phyloP scores from a whole-genome alignment of 306 rosid genomes.

The Quercus suber region DNA sequence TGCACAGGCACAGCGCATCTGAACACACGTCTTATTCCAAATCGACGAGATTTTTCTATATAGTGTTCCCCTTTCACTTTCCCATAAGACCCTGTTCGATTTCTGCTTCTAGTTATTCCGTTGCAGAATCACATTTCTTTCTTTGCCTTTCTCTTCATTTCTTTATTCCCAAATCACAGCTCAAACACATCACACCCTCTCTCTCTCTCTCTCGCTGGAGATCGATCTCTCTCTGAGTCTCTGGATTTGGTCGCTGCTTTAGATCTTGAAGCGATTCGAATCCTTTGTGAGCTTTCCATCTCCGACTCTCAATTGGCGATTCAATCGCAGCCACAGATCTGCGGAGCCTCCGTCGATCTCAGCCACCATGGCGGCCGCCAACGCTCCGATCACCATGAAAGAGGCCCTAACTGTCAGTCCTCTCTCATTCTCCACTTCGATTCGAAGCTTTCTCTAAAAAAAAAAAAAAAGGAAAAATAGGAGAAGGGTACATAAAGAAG shows the following conservation, averaged over 20 bases:
- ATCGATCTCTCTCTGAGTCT: slow-evolving; percentile 40
- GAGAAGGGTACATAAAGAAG: too few species aligned
- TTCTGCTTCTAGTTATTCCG: slow-evolving; percentile 28
- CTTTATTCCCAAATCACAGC: slow-evolving; percentile 27
- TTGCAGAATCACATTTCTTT: slow-evolving; percentile 20
- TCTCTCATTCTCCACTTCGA: not conserved
- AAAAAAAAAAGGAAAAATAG: too few species aligned
- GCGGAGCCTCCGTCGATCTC: slow-evolving; percentile 42
- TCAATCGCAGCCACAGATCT: slow-evolving; percentile 47
- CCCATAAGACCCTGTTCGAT: not conserved
- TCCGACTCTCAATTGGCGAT: slow-evolving; percentile 25
- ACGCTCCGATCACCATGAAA: slow-evolving; percentile 96
- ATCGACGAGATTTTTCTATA: not conserved
- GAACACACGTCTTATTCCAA: slow-evolving; percentile 3
- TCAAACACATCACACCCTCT: slow-evolving; percentile 9
- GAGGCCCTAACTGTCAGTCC: slow-evolving; percentile 83
- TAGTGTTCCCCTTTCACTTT: not conserved
- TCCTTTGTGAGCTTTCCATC: slow-evolving; percentile 31
- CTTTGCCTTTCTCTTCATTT: slow-evolving; percentile 28
- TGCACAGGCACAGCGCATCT: not conserved
- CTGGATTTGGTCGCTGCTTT: slow-evolving; percentile 39
- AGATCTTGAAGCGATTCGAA: slow-evolving; percentile 68
- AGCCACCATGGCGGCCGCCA: slow-evolving; percentile 90
- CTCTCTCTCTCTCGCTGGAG: slow-evolving; percentile 30
- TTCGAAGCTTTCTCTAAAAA: slow-evolving; percentile 6